phyloP scores from a whole-genome alignment of 139 green algal species.

The Pseudopediastrum boryanum region DNA sequence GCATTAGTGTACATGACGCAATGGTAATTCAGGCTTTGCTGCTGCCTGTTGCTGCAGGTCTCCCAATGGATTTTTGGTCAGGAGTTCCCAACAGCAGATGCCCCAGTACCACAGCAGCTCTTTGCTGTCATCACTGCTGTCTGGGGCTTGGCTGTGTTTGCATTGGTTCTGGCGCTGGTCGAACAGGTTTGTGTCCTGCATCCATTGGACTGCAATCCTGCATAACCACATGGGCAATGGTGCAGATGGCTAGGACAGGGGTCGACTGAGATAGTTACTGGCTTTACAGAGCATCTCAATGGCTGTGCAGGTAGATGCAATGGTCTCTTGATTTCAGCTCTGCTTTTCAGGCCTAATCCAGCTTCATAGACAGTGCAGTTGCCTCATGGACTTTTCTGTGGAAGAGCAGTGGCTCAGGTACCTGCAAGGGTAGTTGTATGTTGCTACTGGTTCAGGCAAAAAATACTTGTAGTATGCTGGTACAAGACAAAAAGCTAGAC shows the following conservation, averaged over 20 bases:
- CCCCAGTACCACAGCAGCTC: conserved; percentile 19
- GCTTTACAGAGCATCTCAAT: no score
- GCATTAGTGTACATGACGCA: not conserved
- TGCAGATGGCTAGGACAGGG: not conserved
- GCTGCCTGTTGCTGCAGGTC: conserved; percentile 26
- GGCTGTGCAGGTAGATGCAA: no score
- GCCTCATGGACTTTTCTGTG: no score
- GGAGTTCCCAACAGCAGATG: conserved; percentile 22
- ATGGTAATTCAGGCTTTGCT: not conserved
- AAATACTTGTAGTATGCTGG: no score
- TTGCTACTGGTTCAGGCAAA: no score
- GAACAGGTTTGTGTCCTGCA: conserved; percentile 38
- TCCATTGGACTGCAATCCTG: conserved; percentile 10
- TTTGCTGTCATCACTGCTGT: conserved; percentile 46
- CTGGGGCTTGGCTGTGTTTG: conserved; percentile 61
- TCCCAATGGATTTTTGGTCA: conserved; percentile 37
- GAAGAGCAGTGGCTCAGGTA: no score
- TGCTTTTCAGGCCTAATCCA: no score
- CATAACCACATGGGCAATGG: not conserved
- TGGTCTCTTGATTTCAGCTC: no score
- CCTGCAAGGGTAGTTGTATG: no score
- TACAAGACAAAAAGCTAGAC: no score
- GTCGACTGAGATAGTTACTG: no score
- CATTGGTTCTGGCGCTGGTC: conserved; percentile 72
- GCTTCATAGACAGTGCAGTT: no score